phyloP scores from a whole-genome alignment of 2,329 filamentous ascomycete species.

The Aspergillus sp. region DNA sequence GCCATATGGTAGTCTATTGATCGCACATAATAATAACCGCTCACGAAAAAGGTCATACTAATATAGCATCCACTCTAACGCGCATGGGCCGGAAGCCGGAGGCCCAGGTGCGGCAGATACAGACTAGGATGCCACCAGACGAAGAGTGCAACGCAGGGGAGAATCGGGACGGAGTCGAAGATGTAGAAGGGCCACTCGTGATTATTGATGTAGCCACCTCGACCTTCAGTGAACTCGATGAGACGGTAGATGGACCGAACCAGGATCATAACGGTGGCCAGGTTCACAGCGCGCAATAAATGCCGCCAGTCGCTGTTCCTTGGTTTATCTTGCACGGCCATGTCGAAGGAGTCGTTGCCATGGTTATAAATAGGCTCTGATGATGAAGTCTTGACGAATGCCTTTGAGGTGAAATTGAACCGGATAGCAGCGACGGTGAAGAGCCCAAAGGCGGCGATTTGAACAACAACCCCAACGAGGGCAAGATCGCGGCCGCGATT shows the following conservation, averaged over 20 bases:
- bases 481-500: slow-evolving; percentile 41
- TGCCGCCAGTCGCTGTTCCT: slow-evolving; percentile 32
- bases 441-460: slow-evolving; percentile 49
- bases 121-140: slow-evolving; percentile 34
- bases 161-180: slow-evolving; percentile 46
- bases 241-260: slow-evolving; percentile 49
- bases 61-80: slow-evolving; percentile 11
- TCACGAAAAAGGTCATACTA: too few relatives aligned
- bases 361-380: slow-evolving; percentile 19
- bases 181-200: slow-evolving; percentile 48
- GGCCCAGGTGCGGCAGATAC: slow-evolving; percentile 36
- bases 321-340: slow-evolving; percentile 6
- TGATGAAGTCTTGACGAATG: slow-evolving; percentile 30
- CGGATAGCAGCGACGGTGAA: slow-evolving; percentile 48
- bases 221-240: slow-evolving; percentile 49
- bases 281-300: slow-evolving; percentile 32
- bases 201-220: slow-evolving; percentile 40
- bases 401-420: slow-evolving; percentile 49
- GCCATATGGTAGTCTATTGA: too few relatives aligned
- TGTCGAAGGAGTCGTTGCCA: too few relatives aligned
- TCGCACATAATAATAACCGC: too few relatives aligned
- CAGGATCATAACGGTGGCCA: slow-evolving; percentile 32
- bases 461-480: slow-evolving; percentile 42
- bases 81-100: slow-evolving; percentile 32
- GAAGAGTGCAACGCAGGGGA: slow-evolving; percentile 28